These are phyloP conservation scores for Linanthus parryae DNA, from an alignment of 148 eudicot species.

Conservation along the genomic window DNA sequence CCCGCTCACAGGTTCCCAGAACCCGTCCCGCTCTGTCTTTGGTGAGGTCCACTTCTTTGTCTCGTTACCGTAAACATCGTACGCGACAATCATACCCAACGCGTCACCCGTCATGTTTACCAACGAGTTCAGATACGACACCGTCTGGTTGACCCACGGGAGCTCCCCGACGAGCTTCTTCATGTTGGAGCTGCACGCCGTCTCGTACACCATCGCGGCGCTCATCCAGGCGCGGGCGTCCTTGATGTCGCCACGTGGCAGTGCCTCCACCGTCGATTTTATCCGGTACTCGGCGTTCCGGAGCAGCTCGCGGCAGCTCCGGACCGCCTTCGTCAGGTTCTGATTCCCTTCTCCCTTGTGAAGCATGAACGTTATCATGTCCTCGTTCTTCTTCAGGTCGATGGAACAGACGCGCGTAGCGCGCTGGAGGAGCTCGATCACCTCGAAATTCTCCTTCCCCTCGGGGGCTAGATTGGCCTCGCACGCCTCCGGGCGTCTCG, in stretches of 20 bases:
- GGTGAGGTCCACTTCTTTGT: constrained; percentile 44
- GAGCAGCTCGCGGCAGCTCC: constrained; percentile 43
- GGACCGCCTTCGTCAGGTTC: constrained; percentile 49
- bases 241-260: constrained; percentile 29
- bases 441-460: constrained; percentile 9
- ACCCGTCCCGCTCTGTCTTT: constrained; percentile 64
- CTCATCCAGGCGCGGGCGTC: constrained; percentile 66
- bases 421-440: constrained; percentile 21
- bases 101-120: constrained; percentile 43
- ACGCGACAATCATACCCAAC: constrained; percentile 45
- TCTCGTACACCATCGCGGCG: constrained; percentile 57
- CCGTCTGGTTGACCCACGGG: constrained; percentile 22
- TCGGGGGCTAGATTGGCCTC: constrained; percentile 18
- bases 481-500: constrained; percentile 44
- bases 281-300: constrained; percentile 31
- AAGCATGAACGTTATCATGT: constrained; percentile 38
- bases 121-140: constrained; percentile 36
- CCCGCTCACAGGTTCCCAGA: constrained; percentile 43
- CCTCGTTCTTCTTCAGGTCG: constrained; percentile 30
- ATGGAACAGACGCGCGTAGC: constrained; percentile 27
- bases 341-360: constrained; percentile 23
- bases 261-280: constrained; percentile 8
- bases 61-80: constrained; percentile 37
- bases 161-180: constrained; percentile 43
- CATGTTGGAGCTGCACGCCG: constrained; percentile 65